These are phyloP conservation scores for Yamadazyma paraphyllophila DNA, from an alignment of 805 yeast species.

Conservation along the genomic window DNA sequence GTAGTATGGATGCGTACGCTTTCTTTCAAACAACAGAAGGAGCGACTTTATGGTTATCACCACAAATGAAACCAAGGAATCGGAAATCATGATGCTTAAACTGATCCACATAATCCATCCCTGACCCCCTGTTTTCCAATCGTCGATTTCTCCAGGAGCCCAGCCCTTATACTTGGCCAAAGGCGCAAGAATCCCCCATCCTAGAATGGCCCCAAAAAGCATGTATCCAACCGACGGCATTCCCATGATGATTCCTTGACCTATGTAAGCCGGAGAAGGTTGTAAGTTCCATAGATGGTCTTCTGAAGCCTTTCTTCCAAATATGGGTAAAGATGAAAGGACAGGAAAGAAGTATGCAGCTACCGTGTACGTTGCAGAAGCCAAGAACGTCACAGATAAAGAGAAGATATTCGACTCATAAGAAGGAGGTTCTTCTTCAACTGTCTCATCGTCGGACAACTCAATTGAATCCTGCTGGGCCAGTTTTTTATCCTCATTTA, in stretches of 20 bases:
- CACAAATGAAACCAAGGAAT: constrained; percentile 76
- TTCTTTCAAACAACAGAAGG: not conserved
- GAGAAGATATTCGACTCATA: constrained; percentile 61
- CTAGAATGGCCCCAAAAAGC: constrained; percentile 85
- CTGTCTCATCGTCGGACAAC: not conserved
- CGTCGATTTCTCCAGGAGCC: constrained; percentile 89
- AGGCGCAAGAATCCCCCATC: constrained; percentile 94
- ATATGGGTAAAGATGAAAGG: constrained; percentile 66
- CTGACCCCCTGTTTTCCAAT: constrained; percentile 92
- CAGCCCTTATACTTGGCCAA: constrained; percentile 65
- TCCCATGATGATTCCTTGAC: constrained; percentile 98
- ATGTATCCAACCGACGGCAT: constrained; percentile 84
- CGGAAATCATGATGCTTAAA: constrained; percentile 90
- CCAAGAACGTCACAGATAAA: constrained; percentile 56
- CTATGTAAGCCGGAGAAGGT: constrained; percentile 96
- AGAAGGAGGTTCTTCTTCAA: not conserved
- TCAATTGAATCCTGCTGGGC: not conserved
- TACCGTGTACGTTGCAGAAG: constrained; percentile 73
- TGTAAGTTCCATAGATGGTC: constrained; percentile 82
- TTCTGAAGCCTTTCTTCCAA: constrained; percentile 63
- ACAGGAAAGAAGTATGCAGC: constrained; percentile 71
- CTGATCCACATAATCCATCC: constrained; percentile 98
- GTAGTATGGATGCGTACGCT: not conserved
- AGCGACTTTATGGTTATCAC: constrained; percentile 55
- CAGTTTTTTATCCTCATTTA: constrained; percentile 21